Evolutionary conservation across 2,329 filamentous ascomycete genomes (phyloP).

Genomic region (Alternaria ventricosa): DNA sequence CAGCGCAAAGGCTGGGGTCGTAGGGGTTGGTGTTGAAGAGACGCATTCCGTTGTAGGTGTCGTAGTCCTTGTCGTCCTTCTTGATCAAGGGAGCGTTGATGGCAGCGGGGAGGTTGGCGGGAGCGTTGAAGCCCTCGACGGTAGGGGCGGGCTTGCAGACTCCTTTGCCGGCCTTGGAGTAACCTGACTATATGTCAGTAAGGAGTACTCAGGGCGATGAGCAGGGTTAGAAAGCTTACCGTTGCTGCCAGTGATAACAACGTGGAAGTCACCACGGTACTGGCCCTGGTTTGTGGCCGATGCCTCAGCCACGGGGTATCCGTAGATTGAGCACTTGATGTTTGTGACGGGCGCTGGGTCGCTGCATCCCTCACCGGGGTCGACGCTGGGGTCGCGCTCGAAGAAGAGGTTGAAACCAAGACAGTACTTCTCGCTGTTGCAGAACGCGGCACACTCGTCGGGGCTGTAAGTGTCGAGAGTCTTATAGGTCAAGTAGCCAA

Average conservation of each 20-base stretch:
- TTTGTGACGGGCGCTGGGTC: constrained; percentile 32
- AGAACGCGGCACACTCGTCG: constrained; percentile 25
- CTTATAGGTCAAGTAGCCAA: constrained; percentile 39
- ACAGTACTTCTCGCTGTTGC: constrained; percentile 32
- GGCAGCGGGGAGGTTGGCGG: constrained; percentile 24
- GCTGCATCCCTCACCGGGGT: constrained; percentile 21
- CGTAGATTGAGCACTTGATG: constrained; percentile 38
- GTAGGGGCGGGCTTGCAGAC: constrained; percentile 6
- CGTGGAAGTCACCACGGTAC: constrained; percentile 30
- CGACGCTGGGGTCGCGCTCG: constrained; percentile 33
- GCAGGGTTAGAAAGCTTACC: constrained; percentile 7
- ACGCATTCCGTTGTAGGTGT: constrained; percentile 38
- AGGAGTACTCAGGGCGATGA: background rate
- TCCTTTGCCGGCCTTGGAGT: constrained; percentile 27
- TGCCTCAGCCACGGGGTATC: constrained; percentile 27
- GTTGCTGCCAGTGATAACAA: constrained; percentile 37
- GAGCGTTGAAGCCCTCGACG: constrained; percentile 25
- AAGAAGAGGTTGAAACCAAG: constrained; percentile 40
- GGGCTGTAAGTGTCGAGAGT: constrained; percentile 29
- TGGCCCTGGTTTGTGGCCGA: constrained; percentile 34
- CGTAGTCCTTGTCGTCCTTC: constrained; percentile 15
- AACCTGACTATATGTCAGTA: constrained; percentile 11
- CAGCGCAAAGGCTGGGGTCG: constrained; percentile 39
- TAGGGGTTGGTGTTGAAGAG: constrained; percentile 39
- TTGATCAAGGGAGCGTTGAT: constrained; percentile 33